A percentile compares a stretch with the other conserved stretches of the same genome.
phyloP scores from a whole-genome alignment of 305 asterid genomes.

The Solanum hybrid region DNA sequence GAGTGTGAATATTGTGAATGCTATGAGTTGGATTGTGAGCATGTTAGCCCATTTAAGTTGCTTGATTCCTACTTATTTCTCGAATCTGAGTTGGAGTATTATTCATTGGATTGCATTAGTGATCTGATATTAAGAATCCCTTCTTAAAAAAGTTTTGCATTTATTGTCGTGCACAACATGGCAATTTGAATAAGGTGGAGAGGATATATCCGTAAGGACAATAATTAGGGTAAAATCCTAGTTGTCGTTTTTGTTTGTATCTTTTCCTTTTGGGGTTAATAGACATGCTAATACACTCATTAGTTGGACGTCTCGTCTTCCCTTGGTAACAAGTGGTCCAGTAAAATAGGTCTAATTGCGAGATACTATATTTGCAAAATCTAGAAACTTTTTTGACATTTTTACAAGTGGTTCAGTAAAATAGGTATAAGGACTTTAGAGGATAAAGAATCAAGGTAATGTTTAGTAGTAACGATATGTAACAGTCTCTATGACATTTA shows the following conservation, averaged over 20 bases:
- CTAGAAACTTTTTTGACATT: background rate
- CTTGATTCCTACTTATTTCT: conserved; percentile 1
- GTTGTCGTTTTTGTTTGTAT: background rate
- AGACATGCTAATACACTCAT: background rate
- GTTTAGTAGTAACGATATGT: background rate
- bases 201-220: background rate
- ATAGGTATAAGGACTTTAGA: background rate
- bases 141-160: background rate
- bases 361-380: background rate
- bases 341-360: background rate
- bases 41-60: background rate
- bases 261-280: background rate
- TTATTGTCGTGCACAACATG: background rate
- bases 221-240: background rate
- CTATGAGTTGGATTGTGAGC: background rate
- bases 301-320: background rate
- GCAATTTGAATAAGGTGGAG: background rate
- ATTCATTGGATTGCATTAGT: background rate
- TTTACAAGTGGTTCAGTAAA: background rate
- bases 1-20: background rate
- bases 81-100: background rate
- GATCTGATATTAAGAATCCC: background rate
- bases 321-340: background rate
- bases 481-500: background rate
- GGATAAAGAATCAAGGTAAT: background rate